These are phyloP conservation scores for Plasmodium falciparum DNA, from an alignment of 169 alveolate species.

Conservation along the genomic window DNA sequence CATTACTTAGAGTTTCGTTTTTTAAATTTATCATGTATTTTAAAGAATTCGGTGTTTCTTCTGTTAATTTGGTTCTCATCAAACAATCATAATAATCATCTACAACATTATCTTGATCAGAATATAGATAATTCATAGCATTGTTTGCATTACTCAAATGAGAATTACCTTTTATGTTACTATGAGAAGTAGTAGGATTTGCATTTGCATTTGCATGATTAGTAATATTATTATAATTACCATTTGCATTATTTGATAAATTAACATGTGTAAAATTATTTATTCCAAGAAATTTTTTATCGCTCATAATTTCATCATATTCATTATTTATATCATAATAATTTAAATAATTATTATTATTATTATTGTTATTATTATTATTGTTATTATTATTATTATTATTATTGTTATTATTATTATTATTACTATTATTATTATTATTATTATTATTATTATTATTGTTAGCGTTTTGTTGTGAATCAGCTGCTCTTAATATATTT, in stretches of 20 bases:
- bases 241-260: neutral
- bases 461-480: constrained; percentile 51
- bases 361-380: constrained; percentile 5
- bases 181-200: neutral
- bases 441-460: constrained; percentile 10
- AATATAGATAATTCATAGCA: neutral
- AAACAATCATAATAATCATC: constrained; percentile 71
- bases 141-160: constrained; percentile 22
- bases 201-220: constrained; percentile 10
- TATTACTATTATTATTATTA: no score
- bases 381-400: constrained; percentile 16
- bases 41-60: constrained; percentile 33
- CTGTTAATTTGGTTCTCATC: constrained; percentile 54
- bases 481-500: constrained; percentile 60
- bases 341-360: constrained; percentile 4
- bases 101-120: constrained; percentile 45
- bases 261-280: constrained; percentile 13
- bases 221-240: constrained; percentile 4
- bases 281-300: constrained; percentile 12
- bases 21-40: constrained; percentile 54
- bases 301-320: constrained; percentile 31
- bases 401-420: constrained; percentile 18
- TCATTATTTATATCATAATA: constrained; percentile 50
- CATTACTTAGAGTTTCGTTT: constrained; percentile 18
- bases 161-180: constrained; percentile 22